Percentiles rank a stretch among this genome's conserved stretches.
Conservation (phyloP, 805 yeast genomes). For the Ogataea siamensis region DNA sequence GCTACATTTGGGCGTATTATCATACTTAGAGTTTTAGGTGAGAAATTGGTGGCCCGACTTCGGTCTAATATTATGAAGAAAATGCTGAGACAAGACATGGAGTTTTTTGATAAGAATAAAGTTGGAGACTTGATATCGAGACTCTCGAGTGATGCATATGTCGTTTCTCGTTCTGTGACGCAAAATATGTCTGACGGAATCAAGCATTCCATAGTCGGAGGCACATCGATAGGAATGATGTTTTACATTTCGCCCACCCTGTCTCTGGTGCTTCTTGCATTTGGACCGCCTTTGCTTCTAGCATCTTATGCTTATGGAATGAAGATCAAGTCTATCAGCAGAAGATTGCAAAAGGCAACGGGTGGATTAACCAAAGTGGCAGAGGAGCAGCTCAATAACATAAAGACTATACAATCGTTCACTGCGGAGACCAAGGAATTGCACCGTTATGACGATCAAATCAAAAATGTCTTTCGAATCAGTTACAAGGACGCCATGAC, state of each 20-base stretch:
- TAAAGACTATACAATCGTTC: slow-evolving; percentile 85
- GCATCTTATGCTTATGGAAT: slow-evolving; percentile 85
- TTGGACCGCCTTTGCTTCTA: slow-evolving; percentile 81
- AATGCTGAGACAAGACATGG: slow-evolving; percentile 81
- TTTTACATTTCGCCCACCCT: slow-evolving; percentile 75
- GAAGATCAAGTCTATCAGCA: slow-evolving; percentile 69
- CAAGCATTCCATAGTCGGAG: slow-evolving; percentile 75
- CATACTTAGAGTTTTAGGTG: slow-evolving; percentile 76
- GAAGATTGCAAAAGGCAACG: slow-evolving; percentile 77
- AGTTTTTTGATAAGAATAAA: slow-evolving; percentile 83
- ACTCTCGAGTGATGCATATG: slow-evolving; percentile 83
- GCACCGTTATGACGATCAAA: slow-evolving; percentile 67
- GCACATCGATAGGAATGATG: slow-evolving; percentile 90
- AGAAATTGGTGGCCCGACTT: slow-evolving; percentile 79
- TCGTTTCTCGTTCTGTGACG: slow-evolving; percentile 82
- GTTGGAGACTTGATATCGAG: slow-evolving; percentile 92
- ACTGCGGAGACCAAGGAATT: slow-evolving; percentile 83
- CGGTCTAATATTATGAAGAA: slow-evolving; percentile 76
- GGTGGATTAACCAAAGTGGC: slow-evolving; percentile 88
- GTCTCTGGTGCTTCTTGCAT: slow-evolving; percentile 70
- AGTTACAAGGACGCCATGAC: slow-evolving; percentile 81
- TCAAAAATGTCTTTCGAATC: slow-evolving; percentile 61
- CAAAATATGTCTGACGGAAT: slow-evolving; percentile 90
- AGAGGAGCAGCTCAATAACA: slow-evolving; percentile 85
- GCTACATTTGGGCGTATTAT: slow-evolving; percentile 81